Percentiles rank a stretch among this genome's conserved stretches.
phyloP scores from a whole-genome alignment of 805 yeast species.

The Candida maesae region DNA sequence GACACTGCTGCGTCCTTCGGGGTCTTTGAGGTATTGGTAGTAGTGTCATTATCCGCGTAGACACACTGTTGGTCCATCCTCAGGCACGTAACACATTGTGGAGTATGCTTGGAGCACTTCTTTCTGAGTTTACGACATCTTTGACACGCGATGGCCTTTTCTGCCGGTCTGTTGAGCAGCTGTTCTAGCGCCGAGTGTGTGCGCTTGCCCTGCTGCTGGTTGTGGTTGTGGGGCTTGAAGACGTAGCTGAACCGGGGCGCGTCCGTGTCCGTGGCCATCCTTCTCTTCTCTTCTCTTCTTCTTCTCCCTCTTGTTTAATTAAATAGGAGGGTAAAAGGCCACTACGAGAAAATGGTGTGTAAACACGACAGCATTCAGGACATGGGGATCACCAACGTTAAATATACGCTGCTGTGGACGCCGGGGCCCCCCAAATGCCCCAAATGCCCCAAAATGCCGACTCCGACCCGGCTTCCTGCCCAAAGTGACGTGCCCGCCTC shows the following conservation, averaged over 20 bases:
- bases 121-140: constrained; percentile 34
- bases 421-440: no score
- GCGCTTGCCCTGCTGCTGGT: constrained; percentile 9
- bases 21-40: no score
- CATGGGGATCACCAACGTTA: neutral
- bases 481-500: no score
- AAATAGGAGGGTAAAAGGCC: neutral
- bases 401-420: no score
- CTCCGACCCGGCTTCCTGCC: no score
- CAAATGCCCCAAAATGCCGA: no score
- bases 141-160: constrained; percentile 25
- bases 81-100: constrained; percentile 46
- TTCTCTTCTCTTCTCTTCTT: no score
- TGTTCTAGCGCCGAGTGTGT: constrained; percentile 5
- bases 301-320: neutral
- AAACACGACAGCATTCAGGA: neutral
- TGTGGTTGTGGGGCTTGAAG: constrained; percentile 19
- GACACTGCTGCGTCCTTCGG: no score
- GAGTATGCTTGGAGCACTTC: constrained; percentile 49
- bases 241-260: constrained; percentile 9
- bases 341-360: neutral
- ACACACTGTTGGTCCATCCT: constrained; percentile 36
- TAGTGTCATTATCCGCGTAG: constrained; percentile 20
- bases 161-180: constrained; percentile 10
- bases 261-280: constrained; percentile 4